Evolutionary conservation across 148 eudicot genomes (phyloP).

Genomic region (Rhododendron kiyosumense): DNA sequence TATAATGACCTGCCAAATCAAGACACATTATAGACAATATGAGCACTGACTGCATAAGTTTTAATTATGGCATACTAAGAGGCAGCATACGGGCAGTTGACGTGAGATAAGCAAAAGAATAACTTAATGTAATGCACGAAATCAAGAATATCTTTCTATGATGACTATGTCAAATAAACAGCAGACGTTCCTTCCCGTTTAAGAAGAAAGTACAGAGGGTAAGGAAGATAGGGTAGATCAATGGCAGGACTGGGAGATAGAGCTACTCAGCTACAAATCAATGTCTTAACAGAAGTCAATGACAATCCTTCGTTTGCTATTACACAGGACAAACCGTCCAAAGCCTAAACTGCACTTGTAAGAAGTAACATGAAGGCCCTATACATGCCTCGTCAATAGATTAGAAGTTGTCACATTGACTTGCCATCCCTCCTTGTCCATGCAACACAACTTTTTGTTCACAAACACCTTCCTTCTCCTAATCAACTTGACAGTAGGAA

Average conservation of each 20-base stretch:
- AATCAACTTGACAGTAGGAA: neutral
- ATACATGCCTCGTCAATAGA: neutral
- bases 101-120: neutral
- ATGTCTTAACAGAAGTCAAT: neutral
- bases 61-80: neutral
- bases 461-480: neutral
- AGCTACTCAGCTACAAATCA: neutral
- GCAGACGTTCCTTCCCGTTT: neutral
- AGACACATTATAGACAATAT: constrained; percentile 11
- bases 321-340: neutral
- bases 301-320: neutral
- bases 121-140: neutral
- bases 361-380: neutral
- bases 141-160: neutral
- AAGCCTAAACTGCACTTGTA: neutral
- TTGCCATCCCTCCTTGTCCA: neutral
- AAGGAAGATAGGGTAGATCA: neutral
- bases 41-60: neutral
- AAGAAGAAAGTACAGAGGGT: neutral
- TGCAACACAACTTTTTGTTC: neutral
- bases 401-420: neutral
- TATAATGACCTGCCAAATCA: constrained; percentile 62
- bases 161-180: neutral
- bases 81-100: neutral
- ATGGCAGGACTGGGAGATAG: neutral